These are phyloP conservation scores for Yarrowia bubula DNA, from an alignment of 805 yeast species.

Conservation along the genomic window DNA sequence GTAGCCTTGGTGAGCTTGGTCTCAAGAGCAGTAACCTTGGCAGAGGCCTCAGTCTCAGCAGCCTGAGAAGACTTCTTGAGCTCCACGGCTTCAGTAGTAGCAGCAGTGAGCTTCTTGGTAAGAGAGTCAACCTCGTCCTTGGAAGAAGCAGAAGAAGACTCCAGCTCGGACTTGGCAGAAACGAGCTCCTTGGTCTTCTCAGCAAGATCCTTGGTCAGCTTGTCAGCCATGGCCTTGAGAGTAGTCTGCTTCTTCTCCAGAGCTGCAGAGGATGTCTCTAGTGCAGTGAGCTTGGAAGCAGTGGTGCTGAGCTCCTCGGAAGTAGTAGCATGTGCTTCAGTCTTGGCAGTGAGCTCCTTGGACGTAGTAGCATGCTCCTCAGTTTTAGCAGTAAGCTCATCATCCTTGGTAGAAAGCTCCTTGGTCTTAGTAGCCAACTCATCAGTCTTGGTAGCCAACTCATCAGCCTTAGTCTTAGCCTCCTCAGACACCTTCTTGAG, in stretches of 20 bases:
- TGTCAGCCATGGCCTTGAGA: constrained; percentile 16
- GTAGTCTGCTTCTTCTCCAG: constrained; percentile 1
- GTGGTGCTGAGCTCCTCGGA: background rate
- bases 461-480: background rate
- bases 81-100: background rate
- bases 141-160: background rate
- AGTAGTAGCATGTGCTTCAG: background rate
- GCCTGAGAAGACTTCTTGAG: constrained; percentile 5
- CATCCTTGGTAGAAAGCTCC: background rate
- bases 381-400: background rate
- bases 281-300: constrained; percentile 18
- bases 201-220: constrained; percentile 26
- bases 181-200: constrained; percentile 12
- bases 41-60: background rate
- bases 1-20: background rate
- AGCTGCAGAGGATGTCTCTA: constrained; percentile 13
- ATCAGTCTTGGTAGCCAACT: background rate
- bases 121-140: background rate
- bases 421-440: background rate
- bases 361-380: background rate
- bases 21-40: constrained; percentile 14
- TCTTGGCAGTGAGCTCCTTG: background rate
- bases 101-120: background rate
- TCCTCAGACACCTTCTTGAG: background rate
- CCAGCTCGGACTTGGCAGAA: constrained; percentile 26